These are phyloP conservation scores for Butyriboletus loyo DNA, from an alignment of 768 basidiomycete genomes.

Conservation along the genomic window DNA sequence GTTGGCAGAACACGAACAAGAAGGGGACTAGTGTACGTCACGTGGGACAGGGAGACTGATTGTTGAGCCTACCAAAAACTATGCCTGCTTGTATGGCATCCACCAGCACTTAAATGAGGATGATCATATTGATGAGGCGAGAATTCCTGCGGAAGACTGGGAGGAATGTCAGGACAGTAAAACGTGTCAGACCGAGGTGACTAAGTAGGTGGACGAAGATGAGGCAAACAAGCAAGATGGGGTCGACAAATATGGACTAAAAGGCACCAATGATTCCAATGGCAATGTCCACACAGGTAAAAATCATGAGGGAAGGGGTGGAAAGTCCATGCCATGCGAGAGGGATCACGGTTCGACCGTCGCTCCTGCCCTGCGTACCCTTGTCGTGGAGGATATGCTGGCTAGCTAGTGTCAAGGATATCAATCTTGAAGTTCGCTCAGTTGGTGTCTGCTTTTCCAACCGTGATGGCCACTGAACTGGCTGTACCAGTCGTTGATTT, in stretches of 20 bases:
- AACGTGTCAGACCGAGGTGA: slow-evolving; percentile 13
- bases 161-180: slow-evolving; percentile 18
- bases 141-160: slow-evolving; percentile 29
- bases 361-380: background rate
- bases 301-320: background rate
- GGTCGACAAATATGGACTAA: slow-evolving; percentile 29
- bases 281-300: slow-evolving; percentile 20
- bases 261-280: slow-evolving; percentile 31
- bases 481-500: background rate
- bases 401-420: background rate
- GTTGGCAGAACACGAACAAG: too few species aligned
- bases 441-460: background rate
- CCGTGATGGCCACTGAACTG: background rate
- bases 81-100: too few species aligned
- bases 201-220: slow-evolving; percentile 23
- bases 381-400: background rate
- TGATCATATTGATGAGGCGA: slow-evolving; percentile 25
- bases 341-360: background rate
- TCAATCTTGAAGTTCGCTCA: background rate
- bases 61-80: too few species aligned
- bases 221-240: slow-evolving; percentile 29
- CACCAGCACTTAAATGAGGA: slow-evolving; percentile 26
- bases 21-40: too few species aligned
- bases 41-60: too few species aligned
- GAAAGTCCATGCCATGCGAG: background rate